Percentiles rank a stretch among this genome's conserved stretches.
Evolutionary conservation across 1,284 basidiomycete genomes (phyloP).

Genomic region (Phylloporus sp.): DNA sequence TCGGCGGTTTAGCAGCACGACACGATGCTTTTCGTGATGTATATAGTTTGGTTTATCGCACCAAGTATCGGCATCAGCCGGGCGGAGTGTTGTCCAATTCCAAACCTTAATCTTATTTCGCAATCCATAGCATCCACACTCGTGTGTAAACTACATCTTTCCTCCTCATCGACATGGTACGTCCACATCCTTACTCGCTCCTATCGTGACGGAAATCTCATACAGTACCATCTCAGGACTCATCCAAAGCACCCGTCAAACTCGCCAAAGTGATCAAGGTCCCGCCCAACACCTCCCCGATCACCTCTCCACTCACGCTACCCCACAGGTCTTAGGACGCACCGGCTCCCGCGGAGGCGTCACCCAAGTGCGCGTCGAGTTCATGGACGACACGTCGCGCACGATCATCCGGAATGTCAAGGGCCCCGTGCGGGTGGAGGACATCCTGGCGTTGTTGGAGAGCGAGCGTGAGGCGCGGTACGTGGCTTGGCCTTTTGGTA

Average conservation of each 20-base stretch:
- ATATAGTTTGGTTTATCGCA: too few relatives aligned
- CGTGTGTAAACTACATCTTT: constrained; percentile 6
- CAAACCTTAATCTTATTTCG: constrained; percentile 35
- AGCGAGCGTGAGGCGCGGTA: constrained; percentile 99
- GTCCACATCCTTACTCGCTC: constrained; percentile 7
- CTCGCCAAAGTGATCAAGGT: constrained; percentile 97
- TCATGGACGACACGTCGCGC: constrained; percentile 97
- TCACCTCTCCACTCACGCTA: constrained; percentile 3
- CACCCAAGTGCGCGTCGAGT: constrained; percentile 99
- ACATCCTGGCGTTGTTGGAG: constrained; percentile 98
- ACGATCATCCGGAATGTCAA: constrained; percentile 99
- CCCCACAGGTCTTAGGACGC: constrained; percentile 87
- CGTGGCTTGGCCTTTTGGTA: too few relatives aligned
- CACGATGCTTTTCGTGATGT: too few relatives aligned
- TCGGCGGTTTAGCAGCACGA: too few relatives aligned
- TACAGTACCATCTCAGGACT: constrained; percentile 51
- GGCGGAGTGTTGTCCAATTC: constrained; percentile 22
- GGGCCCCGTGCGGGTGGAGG: constrained; percentile 95
- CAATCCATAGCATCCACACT: constrained; percentile 24
- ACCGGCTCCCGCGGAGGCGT: constrained; percentile 99
- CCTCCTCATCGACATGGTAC: constrained; percentile 29
- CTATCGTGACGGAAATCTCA: background rate
- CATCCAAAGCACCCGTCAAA: constrained; percentile 91
- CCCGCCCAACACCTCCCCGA: background rate
- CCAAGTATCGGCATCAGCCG: constrained; percentile 21